Base-by-base conservation (phyloP, 106 monocot genomes). In the Cymbidium sinense region DNA sequence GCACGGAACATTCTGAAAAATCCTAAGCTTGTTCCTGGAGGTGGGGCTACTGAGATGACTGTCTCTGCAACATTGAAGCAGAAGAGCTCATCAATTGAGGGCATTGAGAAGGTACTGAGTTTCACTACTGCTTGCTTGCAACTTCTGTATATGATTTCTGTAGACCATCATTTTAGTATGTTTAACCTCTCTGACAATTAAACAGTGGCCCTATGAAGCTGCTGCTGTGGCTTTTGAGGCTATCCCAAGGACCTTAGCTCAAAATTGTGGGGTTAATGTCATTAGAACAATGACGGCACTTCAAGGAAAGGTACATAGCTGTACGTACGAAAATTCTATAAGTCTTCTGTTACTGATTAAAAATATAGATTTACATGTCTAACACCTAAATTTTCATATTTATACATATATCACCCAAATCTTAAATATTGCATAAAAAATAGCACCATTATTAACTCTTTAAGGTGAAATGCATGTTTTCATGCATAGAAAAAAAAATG, bases 151-250 rank as follows among this genome's bases (percentile, higher is more conserved):
- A n/a, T n/a, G n/a, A n/a, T 67, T 67, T 67, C 29, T 67, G 21
- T 20, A 0, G 7, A 58, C 21, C 3, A 58, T 20, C 3, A 39
- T 31, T 19, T 78, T 21, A 19, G 31, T 50, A 33, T 29, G 25
- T 12, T 71, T 54, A 47, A 73, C 15, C 29, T 78, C 33, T 69
- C 70, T 79, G 54, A 35, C 83, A 5, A 2, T 79, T 8, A 72
- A n/a, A 75, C 80, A 96, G 96, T 96, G 93, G 96, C 93, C 93
- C 23, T 96, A 96, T 90, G 96, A 96, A 87, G 96, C 96, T 82
- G 96, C 96, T 76, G 96, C 96, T 79, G 52, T 96, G n/a, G 93
- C 96, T 51, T 96, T 96, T 80, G 96, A 96, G 81, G 96, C 96
- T 15, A 96, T 96, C 35, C 96, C 96, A 11, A 79, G 93, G 67